Conservation (phyloP, 345 rosid species). For the Populus ilicifolia region DNA sequence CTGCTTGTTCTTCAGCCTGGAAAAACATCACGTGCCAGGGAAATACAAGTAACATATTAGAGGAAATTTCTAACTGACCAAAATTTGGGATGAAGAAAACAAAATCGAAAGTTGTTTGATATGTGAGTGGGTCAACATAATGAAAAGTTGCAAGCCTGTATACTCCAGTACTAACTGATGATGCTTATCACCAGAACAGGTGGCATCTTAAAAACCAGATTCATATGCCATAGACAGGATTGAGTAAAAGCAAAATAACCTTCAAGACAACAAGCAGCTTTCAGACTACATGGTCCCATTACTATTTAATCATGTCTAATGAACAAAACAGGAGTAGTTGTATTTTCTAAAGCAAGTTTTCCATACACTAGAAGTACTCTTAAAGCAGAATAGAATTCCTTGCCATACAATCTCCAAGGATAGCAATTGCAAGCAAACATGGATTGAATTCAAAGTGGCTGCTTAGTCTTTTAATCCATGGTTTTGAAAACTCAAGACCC, state of each 20-base stretch:
- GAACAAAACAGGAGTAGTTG: neutral
- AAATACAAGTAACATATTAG: neutral
- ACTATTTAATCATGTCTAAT: neutral
- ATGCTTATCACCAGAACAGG: neutral
- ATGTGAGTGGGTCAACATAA: neutral
- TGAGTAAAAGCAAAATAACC: neutral
- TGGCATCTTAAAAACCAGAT: neutral
- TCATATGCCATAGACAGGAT: neutral
- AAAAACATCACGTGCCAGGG: conserved; percentile 7
- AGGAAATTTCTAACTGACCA: neutral
- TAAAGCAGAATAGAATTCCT: neutral
- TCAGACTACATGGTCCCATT: neutral
- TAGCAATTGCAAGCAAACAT: neutral
- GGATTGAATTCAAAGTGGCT: neutral
- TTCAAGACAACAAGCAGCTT: neutral
- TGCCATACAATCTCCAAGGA: neutral
- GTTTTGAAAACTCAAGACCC: neutral
- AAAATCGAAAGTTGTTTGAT: neutral
- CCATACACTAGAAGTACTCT: neutral
- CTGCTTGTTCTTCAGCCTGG: conserved; percentile 76
- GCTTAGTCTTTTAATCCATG: neutral
- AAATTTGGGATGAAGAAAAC: neutral
- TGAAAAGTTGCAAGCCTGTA: neutral
- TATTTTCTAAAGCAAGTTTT: neutral
- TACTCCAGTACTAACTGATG: neutral